Percentiles rank a stretch among this genome's conserved stretches.
phyloP scores from a whole-genome alignment of 2,329 filamentous ascomycete genomes.

The Massarina eburnea region DNA sequence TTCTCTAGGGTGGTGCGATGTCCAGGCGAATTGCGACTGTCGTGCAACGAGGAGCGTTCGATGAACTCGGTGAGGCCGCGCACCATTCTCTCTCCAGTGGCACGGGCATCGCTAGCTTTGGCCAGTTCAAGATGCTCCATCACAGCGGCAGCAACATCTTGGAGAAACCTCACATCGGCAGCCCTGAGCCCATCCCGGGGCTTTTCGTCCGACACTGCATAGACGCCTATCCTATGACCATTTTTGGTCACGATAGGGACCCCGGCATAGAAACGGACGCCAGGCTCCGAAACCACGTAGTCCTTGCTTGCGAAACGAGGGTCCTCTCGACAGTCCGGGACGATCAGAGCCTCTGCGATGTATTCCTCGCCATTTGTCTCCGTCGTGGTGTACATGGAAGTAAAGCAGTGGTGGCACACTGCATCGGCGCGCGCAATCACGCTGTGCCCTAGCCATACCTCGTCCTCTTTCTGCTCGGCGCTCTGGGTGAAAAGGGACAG shows the following conservation, averaged over 20 bases:
- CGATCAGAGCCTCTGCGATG: slow-evolving; percentile 25
- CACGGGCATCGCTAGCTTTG: slow-evolving; percentile 27
- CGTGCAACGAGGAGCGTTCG: slow-evolving; percentile 30
- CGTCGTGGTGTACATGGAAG: slow-evolving; percentile 24
- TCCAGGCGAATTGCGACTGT: slow-evolving; percentile 15
- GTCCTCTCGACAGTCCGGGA: slow-evolving; percentile 29
- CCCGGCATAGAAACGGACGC: slow-evolving; percentile 36
- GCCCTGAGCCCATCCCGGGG: slow-evolving; percentile 26
- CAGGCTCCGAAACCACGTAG: slow-evolving; percentile 29
- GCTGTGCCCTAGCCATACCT: slow-evolving; percentile 35
- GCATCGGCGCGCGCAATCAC: slow-evolving; percentile 32
- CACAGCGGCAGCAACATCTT: slow-evolving; percentile 32
- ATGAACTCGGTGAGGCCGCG: slow-evolving; percentile 38
- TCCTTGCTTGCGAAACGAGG: slow-evolving; percentile 23
- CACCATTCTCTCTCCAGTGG: slow-evolving; percentile 34
- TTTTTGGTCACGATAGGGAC: slow-evolving; percentile 33
- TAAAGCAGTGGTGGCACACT: slow-evolving; percentile 32
- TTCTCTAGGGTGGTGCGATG: slow-evolving; percentile 31
- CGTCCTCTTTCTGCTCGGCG: slow-evolving; percentile 22
- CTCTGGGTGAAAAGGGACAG: slow-evolving; percentile 34
- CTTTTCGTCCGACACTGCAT: slow-evolving; percentile 34
- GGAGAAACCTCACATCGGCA: slow-evolving; percentile 31
- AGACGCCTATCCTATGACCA: slow-evolving; percentile 35
- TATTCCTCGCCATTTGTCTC: slow-evolving; percentile 20
- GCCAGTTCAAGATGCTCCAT: slow-evolving; percentile 37